Evolutionary conservation across 208 protist species (phyloP), one percentile per base, ranked within the genome.

Genomic region (Leishmania guyanensis): DNA sequence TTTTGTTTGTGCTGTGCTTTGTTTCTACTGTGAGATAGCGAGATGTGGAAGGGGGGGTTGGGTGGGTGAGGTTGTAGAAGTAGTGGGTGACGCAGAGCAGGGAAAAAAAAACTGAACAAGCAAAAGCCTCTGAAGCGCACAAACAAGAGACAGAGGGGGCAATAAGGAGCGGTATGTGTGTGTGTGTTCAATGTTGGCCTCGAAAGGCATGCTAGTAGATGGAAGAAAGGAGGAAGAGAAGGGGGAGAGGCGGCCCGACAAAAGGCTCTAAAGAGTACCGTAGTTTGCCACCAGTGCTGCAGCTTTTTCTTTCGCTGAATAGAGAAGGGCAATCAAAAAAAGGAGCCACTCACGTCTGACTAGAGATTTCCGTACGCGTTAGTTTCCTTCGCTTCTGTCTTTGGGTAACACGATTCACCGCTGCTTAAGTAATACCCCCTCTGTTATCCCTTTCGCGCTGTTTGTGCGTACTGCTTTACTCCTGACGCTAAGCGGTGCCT

Each of bases 301-400:
- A 39, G 22, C 65, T 46, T 43, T 70, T 36, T 48, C 36, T 72
- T 72, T 29, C 20, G 66, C 12, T 72, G 22, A 53, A 51, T 17
- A n/a, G 2, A 33, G 43, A 48, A 72, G 51, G 26, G 4, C 20
- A 14, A 51, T 22, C 22, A 65, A 65, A 65, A 64, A n/a, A 26
- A 65, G 60, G 29, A 65, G 29, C 2, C 60, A 65, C 22, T 65
- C 26, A 65, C 26, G 2, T 33, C 26, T 33, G 43, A 46, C 60
- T 20, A 71, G 71, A 72, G 78, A 17, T 72, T 77, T 66, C 46
- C 77, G 76, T 36, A 10, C 17, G 17, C 51, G 16, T 75, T 82
- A 6, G 56, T 75, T 77, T 76, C 46, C 5, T 46, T 79, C 8
- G 33, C 78, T 77, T 5, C 9, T 17, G 2, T 17, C 43, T 39